A percentile compares a stretch with the other conserved stretches of the same genome.
Evolutionary conservation across 306 rosid species (phyloP).

Genomic region (Malus sylvestris): DNA sequence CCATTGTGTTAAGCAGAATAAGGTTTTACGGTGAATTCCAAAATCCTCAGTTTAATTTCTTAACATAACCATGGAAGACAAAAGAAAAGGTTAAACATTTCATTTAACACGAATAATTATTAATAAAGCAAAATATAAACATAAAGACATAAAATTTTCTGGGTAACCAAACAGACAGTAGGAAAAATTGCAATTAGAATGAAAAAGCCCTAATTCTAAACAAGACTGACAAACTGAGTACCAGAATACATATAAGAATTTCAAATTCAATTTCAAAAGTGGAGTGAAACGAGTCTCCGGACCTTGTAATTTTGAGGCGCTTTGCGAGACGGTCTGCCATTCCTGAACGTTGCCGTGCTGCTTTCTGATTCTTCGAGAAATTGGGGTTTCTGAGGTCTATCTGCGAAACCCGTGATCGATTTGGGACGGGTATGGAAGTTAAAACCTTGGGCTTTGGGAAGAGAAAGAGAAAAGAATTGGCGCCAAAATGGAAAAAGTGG

Average conservation of each 20-base stretch:
- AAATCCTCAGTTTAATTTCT: background rate
- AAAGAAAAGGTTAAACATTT: background rate
- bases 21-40: background rate
- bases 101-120: background rate
- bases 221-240: background rate
- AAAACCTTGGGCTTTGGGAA: constrained; percentile 35
- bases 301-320: constrained; percentile 71
- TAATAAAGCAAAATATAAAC: background rate
- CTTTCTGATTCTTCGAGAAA: background rate
- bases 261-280: background rate
- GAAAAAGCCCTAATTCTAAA: constrained; percentile 5
- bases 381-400: background rate
- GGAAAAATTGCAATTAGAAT: background rate
- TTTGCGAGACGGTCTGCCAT: constrained; percentile 65
- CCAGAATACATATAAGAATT: background rate
- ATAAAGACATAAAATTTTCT: background rate
- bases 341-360: background rate
- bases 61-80: background rate
- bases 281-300: background rate
- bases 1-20: background rate
- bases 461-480: background rate
- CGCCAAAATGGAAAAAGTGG: constrained; percentile 12
- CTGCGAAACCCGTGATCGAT: constrained; percentile 19
- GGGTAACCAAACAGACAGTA: background rate
- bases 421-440: background rate